Percentiles rank a stretch among this genome's conserved stretches.
Conservation (phyloP, 2,329 filamentous ascomycete genomes). For the Penicillium sp. region DNA sequence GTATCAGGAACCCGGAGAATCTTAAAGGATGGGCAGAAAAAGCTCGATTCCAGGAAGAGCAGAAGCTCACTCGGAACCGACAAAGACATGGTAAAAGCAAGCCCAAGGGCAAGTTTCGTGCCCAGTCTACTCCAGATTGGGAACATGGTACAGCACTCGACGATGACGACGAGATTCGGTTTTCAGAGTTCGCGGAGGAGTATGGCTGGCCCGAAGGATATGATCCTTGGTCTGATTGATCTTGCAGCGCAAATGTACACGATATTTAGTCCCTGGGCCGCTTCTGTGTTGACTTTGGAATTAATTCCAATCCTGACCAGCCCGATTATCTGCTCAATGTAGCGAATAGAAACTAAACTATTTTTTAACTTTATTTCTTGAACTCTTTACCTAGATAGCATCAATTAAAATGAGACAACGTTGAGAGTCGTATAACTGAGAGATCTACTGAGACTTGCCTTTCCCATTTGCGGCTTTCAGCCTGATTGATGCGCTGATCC, state of each 20-base stretch:
- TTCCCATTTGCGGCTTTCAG: background rate
- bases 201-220: conserved; percentile 5
- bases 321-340: no score
- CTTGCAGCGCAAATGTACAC: no score
- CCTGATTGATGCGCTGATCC: background rate
- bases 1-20: conserved; percentile 8
- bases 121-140: background rate
- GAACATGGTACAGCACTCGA: background rate
- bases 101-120: background rate
- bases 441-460: background rate
- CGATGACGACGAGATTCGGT: background rate
- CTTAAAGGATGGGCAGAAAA: conserved; percentile 7
- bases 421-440: background rate
- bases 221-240: conserved; percentile 8
- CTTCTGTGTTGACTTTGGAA: no score
- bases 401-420: no score
- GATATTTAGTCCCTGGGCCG: no score
- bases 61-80: background rate
- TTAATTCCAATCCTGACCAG: no score
- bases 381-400: no score
- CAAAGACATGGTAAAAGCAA: background rate
- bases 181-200: background rate
- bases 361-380: no score
- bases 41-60: background rate
- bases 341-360: no score